phyloP scores from a whole-genome alignment of 1,139 yeast species.

The Groenewaldozyma auringiensis region DNA sequence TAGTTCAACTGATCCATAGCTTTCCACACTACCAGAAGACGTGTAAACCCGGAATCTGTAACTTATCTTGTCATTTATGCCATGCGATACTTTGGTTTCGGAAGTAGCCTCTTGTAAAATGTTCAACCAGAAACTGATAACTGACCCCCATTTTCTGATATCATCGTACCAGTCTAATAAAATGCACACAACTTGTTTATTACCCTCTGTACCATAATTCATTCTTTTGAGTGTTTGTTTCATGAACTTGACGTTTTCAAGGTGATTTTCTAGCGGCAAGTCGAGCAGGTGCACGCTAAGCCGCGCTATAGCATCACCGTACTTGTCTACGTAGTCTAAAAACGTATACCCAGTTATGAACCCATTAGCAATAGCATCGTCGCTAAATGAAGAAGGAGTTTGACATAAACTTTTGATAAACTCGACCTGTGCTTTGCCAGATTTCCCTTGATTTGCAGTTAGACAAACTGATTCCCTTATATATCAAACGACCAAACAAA shows the following conservation, averaged over 20 bases:
- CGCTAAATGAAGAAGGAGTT: slow-evolving; percentile 3
- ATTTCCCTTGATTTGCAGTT: slow-evolving; percentile 15
- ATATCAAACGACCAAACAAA: background rate
- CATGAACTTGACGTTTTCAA: background rate
- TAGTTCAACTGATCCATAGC: slow-evolving; percentile 18
- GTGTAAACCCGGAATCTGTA: slow-evolving; percentile 19
- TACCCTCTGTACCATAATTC: background rate
- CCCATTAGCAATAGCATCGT: slow-evolving; percentile 24
- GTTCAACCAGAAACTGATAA: slow-evolving; percentile 19
- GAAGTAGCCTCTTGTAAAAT: slow-evolving; percentile 13
- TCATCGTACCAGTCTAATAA: slow-evolving; percentile 22
- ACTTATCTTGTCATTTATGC: slow-evolving; percentile 9
- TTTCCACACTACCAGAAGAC: slow-evolving; percentile 7
- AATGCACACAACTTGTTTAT: slow-evolving; percentile 13
- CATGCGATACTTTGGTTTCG: slow-evolving; percentile 13
- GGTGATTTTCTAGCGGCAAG: slow-evolving; percentile 7
- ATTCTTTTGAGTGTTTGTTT: background rate
- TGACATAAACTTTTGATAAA: slow-evolving; percentile 13
- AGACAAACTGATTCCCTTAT: too few species aligned
- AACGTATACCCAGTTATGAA: slow-evolving; percentile 33
- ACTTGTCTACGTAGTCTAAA: slow-evolving; percentile 29
- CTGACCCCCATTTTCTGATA: slow-evolving; percentile 18
- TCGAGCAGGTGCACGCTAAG: slow-evolving; percentile 29
- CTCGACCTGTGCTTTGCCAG: slow-evolving; percentile 13
- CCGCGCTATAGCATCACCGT: slow-evolving; percentile 26